Evolutionary conservation across 306 rosid genomes (phyloP).

Genomic region (Mimosa pudica): DNA sequence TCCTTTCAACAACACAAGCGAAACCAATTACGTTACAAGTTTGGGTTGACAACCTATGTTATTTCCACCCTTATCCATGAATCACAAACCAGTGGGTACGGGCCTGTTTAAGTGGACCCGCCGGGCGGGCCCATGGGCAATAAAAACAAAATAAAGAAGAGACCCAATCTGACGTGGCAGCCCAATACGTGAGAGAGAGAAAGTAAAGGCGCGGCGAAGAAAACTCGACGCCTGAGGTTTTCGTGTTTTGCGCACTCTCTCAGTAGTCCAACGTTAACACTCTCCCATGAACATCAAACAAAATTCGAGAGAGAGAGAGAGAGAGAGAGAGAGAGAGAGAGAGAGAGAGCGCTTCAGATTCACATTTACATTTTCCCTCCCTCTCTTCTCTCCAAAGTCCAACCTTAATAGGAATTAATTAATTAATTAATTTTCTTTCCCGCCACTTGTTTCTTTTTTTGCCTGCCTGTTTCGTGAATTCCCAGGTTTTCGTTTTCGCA

Average conservation of each 20-base stretch:
- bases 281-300: neutral
- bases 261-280: neutral
- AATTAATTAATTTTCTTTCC: neutral
- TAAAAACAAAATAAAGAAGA: constrained; percentile 5
- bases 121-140: neutral
- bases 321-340: too few species aligned
- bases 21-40: too few species aligned
- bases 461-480: neutral
- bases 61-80: too few species aligned
- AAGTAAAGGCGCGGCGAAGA: constrained; percentile 38
- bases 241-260: neutral
- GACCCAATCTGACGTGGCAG: constrained; percentile 30
- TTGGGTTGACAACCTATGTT: too few species aligned
- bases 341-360: too few species aligned
- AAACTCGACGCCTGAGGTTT: constrained; percentile 26
- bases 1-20: too few species aligned
- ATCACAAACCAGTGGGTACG: neutral
- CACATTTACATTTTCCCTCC: neutral
- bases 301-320: too few species aligned
- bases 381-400: constrained; percentile 32
- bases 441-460: neutral
- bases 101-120: neutral
- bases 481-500: constrained; percentile 24
- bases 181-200: neutral
- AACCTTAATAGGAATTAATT: neutral